Conservation (phyloP, 225 moss, liverwort and hornwort genomes). For the Takakia lepidozioides region DNA sequence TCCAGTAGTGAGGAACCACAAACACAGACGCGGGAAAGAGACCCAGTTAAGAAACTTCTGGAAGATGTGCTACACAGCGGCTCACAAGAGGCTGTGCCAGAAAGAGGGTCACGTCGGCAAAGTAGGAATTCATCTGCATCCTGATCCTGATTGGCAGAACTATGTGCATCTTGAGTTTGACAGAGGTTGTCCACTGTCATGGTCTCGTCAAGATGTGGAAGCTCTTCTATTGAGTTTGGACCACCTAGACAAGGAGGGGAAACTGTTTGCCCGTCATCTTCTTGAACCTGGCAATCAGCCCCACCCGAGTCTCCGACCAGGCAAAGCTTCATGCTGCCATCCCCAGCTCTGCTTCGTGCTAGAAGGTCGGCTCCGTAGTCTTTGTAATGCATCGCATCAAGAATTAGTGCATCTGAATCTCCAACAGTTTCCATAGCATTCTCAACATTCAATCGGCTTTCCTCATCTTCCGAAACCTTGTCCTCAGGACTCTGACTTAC, state of each 20-base stretch:
- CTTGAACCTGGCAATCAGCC: conserved; percentile 20
- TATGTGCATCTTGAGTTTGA: conserved; percentile 19
- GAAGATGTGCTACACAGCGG: conserved; percentile 37
- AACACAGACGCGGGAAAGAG: conserved; percentile 36
- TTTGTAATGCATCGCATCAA: no score
- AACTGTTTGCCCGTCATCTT: conserved; percentile 9
- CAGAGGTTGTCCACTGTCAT: conserved; percentile 32
- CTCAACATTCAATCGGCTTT: no score
- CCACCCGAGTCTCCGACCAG: conserved; percentile 29
- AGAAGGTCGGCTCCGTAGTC: no score
- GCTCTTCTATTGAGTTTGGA: conserved; percentile 1
- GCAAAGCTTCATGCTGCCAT: conserved; percentile 29
- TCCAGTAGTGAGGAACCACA: conserved; percentile 28
- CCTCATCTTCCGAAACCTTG: no score
- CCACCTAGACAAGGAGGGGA: conserved; percentile 12
- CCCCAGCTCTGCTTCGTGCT: no score
- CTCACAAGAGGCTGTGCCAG: conserved; percentile 34
- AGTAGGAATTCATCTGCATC: conserved; percentile 38
- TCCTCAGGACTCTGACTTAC: neutral
- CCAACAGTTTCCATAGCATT: conserved; percentile 1
- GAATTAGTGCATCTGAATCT: conserved; percentile 10
- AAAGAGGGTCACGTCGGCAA: conserved; percentile 28
- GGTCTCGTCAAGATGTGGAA: conserved; percentile 22
- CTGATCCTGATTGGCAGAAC: conserved; percentile 4
- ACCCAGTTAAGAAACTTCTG: conserved; percentile 25